Evolutionary conservation across 352 stramenopile genomes (phyloP), one percentile per base, ranked within the genome.

Genomic region (Plasmopara viticola): DNA sequence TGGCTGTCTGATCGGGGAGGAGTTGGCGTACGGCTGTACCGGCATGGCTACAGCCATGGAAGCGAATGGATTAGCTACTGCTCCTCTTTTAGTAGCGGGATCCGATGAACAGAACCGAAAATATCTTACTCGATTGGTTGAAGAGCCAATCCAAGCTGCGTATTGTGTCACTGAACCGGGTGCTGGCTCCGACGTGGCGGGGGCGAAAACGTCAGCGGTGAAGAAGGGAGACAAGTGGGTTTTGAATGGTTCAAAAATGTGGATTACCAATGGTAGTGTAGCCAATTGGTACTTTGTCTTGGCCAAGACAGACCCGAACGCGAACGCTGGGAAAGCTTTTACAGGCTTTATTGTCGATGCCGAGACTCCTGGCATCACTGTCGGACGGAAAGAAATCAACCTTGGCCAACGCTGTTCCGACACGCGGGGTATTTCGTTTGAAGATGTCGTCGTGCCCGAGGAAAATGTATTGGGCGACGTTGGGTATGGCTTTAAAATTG

Each of bases 151-250:
- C 8, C 80, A 95, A 59, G 83, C 84, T 37, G 80, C 82, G 14
- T 96, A 95, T 69, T 95, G 86, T 52, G 82, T 97, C 45, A 97
- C 87, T 1, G 90, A 97, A 53, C 87, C 90, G 0, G 85, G 82
- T 25, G 88, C 88, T 14, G 90, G 90, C 51, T 94, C 76, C 29
- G 90, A 97, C 48, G 85, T 96, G 18, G 85, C 87, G 5, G 82
- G 71, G 9, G 83, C 90, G 62, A 94, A 94, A 70, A 97, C 90
- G 5, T 90, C 74, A 30, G 90, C 90, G 8, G 81, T 95, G 18
- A 95, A 97, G 65, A 93, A 96, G 57, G 90, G 90, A 48, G 87
- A 97, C 66, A 90, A 96, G 60, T 97, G 87, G 78, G 72, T 96
- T 31, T 64, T 97, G 42, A 97, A 97, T 66, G 90, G 90, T 48